Conservation (phyloP, 345 rosid species). For the Citrus glauca region DNA sequence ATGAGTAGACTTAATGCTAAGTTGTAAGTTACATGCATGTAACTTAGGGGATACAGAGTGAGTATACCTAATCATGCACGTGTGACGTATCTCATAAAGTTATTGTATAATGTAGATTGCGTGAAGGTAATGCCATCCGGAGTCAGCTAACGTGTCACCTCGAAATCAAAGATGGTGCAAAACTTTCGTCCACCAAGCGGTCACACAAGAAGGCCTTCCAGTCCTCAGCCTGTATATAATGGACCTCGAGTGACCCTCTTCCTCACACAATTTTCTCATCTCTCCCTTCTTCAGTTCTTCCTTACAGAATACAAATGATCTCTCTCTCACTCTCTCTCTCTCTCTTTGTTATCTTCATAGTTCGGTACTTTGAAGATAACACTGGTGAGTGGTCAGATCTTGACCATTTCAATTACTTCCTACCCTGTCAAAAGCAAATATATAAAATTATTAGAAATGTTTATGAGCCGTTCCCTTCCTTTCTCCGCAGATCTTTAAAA, state of each 20-base stretch:
- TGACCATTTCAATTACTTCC: neutral
- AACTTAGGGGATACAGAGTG: no score
- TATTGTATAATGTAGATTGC: neutral
- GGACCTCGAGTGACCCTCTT: neutral
- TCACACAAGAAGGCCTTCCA: neutral
- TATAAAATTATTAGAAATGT: neutral
- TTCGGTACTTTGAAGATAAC: no score
- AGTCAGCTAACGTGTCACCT: neutral
- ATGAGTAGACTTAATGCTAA: no score
- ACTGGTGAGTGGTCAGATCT: neutral
- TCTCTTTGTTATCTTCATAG: neutral
- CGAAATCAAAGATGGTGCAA: neutral
- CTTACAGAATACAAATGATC: neutral
- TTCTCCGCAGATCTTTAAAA: neutral
- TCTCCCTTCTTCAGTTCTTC: neutral
- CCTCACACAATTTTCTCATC: neutral
- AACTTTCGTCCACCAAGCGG: neutral
- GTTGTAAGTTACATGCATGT: no score
- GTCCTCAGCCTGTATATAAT: neutral
- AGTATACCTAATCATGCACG: no score
- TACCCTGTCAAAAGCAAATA: neutral
- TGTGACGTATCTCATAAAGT: no score
- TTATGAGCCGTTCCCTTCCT: neutral
- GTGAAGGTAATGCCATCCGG: neutral
- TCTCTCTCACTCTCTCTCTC: neutral